A percentile compares a stretch with the other conserved stretches of the same genome.
Evolutionary conservation across 148 eudicot genomes (phyloP).

Genomic region (Talinum fruticosum): DNA sequence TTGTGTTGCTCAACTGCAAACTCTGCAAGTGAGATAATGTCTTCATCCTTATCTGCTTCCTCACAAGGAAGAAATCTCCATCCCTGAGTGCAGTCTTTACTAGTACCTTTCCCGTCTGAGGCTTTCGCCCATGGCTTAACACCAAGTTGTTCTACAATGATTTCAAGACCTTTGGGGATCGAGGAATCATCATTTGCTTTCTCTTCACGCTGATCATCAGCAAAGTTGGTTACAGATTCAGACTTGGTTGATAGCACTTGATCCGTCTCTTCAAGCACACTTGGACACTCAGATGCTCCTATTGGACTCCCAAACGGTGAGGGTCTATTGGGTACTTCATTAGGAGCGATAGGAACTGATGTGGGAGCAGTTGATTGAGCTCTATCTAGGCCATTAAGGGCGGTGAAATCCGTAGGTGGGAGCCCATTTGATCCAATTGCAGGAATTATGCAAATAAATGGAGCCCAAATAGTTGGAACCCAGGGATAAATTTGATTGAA

Average conservation of each 20-base stretch:
- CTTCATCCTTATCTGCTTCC: conserved; percentile 20
- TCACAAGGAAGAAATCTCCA: conserved; percentile 11
- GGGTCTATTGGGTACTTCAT: not conserved
- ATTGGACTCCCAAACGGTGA: not conserved
- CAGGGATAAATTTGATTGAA: not conserved
- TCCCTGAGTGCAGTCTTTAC: not conserved
- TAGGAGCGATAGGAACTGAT: not conserved
- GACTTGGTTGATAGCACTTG: not conserved
- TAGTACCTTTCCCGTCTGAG: not conserved
- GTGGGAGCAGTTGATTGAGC: not conserved
- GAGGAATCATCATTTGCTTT: not conserved
- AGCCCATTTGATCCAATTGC: not conserved
- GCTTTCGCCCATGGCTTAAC: conserved; percentile 24
- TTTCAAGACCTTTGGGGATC: conserved; percentile 21
- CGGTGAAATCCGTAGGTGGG: not conserved
- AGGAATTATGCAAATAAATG: not conserved
- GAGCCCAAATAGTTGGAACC: not conserved
- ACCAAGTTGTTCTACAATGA: conserved; percentile 20
- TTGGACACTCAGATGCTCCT: not conserved
- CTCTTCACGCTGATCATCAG: not conserved
- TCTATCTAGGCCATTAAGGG: not conserved
- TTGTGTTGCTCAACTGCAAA: conserved; percentile 33
- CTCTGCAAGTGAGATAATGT: conserved; percentile 23
- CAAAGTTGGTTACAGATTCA: not conserved
- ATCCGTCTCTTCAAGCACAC: not conserved